Base-by-base conservation (phyloP, 768 basidiomycete species). In the Mycena leptocephala region DNA sequence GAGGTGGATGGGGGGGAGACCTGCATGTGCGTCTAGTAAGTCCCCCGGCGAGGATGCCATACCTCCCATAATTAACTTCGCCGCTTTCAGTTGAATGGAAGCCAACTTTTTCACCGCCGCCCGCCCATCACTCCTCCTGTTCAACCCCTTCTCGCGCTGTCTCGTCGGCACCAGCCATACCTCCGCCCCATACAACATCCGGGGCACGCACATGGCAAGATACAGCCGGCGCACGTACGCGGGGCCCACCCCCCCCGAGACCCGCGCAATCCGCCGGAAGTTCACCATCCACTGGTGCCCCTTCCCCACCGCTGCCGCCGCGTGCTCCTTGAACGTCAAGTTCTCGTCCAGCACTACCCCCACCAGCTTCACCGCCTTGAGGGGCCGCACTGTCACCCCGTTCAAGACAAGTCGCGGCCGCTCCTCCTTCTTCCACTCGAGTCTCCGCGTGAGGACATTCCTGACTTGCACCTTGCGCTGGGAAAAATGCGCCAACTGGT, bases 11-110 rank as follows among this genome's bases (percentile, higher is more conserved):
- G 53, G 11, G n/a, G 6, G 77, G 72, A 82, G 43, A 53, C 78
- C 71, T 5, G 82, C 75, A 24, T 83, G 79, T 2, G 67, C 72
- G 22, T 82, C 72, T 3, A 83, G 53, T 13, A 76, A 14, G 51
- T 83, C 81, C 6, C 26, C 63, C 24, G 26, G 63, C 8, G 63
- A 64, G 13, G 63, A 64, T 2, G 22, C 41, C 63, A 64, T 64
- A 3, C 63, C 63, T 11, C 63, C 63, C 14, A 64, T 13, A 10
- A 64, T 64, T 26, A 64, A 18, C 63, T 18, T 43, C 26, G 63
- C 63, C 11, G 41, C 63, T 11, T 30, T 28, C 41, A 43, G 18
- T 43, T 56, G 56, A 4, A 70, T 30, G 18, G 69, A 72, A 2
- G 33, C 18, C 4, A 74, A 10, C 33, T 67, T 48, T 30, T 24